Evolutionary conservation across 2,329 filamentous ascomycete species (phyloP), one percentile per base, ranked within the genome.

Genomic region (Colletotrichum sojae): DNA sequence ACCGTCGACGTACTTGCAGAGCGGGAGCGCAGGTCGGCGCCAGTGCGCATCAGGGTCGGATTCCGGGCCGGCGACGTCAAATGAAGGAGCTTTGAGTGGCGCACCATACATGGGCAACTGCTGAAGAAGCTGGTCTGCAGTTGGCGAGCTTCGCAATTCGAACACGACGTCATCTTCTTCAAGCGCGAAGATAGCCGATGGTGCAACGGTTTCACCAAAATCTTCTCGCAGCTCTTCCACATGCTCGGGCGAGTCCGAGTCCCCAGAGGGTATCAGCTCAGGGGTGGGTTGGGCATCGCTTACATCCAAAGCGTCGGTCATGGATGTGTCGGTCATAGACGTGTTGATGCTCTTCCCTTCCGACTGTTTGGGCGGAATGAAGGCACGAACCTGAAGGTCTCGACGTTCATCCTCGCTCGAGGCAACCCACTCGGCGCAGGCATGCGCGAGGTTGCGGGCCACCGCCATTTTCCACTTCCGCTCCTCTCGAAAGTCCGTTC

Each of bases 401-500:
- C 86, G 86, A 55, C 90, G 89, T 67, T 92, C 88, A 72, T 92
- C 90, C 5, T 85, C 80, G 43, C 84, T 85, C 45, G 91, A 88
- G 22, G 87, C 85, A 45, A 94, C 87, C 89, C 94, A 99, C 73
- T 95, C 91, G 0, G 92, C 93, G 79, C 95, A 98, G 75, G 92
- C 93, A 75, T 91, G 85, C 1, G 94, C 96, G 69, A 97, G 85
- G 66, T 91, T 94, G 67, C 91, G 91, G 5, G 95, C 95, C 43
- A 92, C 88, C 2, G 92, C 89, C 76, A 90, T 90, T 81, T 98
- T 98, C 94, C 95, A 97, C 78, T 97, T 97, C 48, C 94, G 86
- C 79, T 98, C 96, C 80, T 98, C 94, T 59, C 92, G 89, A 76
- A 98, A 98, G 80, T 99, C 96, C 2, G 94, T 98, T 58, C 95